These are phyloP conservation scores for Trametes pubescens DNA, from an alignment of 1,284 basidiomycete genomes.

Conservation along the genomic window DNA sequence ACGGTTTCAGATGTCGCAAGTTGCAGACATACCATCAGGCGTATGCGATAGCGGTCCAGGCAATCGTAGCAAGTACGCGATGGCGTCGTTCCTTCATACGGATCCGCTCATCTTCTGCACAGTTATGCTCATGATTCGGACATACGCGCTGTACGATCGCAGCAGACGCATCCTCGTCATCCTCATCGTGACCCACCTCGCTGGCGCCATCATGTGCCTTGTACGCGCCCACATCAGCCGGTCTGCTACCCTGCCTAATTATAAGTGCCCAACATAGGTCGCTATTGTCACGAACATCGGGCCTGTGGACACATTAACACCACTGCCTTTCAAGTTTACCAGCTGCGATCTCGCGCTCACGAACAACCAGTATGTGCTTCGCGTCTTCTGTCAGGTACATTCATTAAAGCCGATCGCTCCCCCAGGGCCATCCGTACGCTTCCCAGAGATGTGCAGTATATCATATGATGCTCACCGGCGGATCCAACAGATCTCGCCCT, in stretches of 20 bases:
- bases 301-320: constrained; percentile 13
- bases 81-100: no score
- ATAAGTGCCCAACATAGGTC: background rate
- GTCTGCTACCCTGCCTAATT: background rate
- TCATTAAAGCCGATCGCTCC: background rate
- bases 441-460: no score
- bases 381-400: background rate
- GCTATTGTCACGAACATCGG: constrained; percentile 20
- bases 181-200: constrained; percentile 23
- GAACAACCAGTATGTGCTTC: constrained; percentile 21
- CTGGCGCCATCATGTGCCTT: constrained; percentile 24
- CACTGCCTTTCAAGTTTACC: constrained; percentile 20
- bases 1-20: constrained; percentile 19
- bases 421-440: constrained; percentile 27
- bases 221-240: constrained; percentile 4
- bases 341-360: constrained; percentile 25
- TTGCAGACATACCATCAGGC: constrained; percentile 30
- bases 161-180: constrained; percentile 28
- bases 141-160: constrained; percentile 33
- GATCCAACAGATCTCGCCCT: constrained; percentile 21
- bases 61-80: constrained; percentile 22
- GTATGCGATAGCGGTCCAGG: constrained; percentile 22
- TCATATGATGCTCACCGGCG: background rate
- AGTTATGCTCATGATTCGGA: constrained; percentile 31
- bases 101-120: background rate